Evolutionary conservation across 1,284 basidiomycete genomes (phyloP), one percentile per base, ranked within the genome.

Genomic region (Ganoderma sinense): DNA sequence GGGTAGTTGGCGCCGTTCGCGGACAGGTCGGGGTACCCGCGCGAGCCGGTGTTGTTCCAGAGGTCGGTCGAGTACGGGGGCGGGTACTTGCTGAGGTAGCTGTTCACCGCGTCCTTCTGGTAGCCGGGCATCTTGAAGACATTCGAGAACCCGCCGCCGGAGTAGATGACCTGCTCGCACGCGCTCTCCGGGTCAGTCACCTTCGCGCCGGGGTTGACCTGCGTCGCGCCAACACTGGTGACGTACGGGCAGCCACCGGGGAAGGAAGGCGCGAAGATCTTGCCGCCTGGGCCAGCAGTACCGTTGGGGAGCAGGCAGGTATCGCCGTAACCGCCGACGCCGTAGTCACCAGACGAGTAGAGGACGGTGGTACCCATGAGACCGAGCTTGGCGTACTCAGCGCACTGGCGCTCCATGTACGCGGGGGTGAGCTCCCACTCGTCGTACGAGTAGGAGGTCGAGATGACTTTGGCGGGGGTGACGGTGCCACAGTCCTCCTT

Each of bases 201-300:
- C 33, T 84, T 87, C 53, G 84, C 81, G 75, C 90, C 88, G 20
- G 89, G 86, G 70, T 84, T 84, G 66, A 87, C 78, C 13, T 80
- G 83, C 4, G 88, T 90, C 26, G 85, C 88, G 29, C 89, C 89
- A 23, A 91, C 89, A 20, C 87, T 74, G 7, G 90, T 91, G 36
- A 91, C 86, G 73, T 84, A 93, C 0, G 91, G 92, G 78, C 91
- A 73, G 36, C 62, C 65, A 41, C 69, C 68, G 5, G 79, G 77
- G 75, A 80, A 79, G 18, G 65, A 64, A 10, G 80, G 81, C 31
- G 69, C 67, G 69, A 74, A 76, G 58, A 61, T 31, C 53, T 43
- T 67, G 16, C 65, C 70, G 16, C 26, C 29, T 43, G 68, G 68
- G 33, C 14, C 40, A n/a, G 63, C 67, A 48, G 66, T 64, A 70